These are phyloP conservation scores for Xylaria sp. DNA, from an alignment of 2,329 filamentous ascomycete species.

Conservation along the genomic window DNA sequence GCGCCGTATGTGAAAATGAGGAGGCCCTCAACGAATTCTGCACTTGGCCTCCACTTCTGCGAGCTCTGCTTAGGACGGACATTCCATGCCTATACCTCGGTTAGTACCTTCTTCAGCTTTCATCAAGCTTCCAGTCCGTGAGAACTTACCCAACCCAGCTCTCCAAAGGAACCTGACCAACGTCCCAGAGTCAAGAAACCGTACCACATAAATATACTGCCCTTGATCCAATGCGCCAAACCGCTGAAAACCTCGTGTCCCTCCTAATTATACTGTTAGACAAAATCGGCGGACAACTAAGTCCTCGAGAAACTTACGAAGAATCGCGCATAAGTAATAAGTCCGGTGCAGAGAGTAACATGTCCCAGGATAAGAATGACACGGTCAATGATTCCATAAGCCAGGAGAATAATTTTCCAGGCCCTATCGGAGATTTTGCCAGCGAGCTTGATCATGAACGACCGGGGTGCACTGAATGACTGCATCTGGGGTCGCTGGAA, in stretches of 20 bases:
- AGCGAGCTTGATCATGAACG: conserved; percentile 50
- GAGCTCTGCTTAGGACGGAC: conserved; percentile 57
- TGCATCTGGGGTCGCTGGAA: conserved; percentile 40
- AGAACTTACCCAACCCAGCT: conserved; percentile 71
- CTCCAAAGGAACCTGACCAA: conserved; percentile 84
- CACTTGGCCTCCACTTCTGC: conserved; percentile 66
- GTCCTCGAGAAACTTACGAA: conserved; percentile 56
- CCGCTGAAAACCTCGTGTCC: conserved; percentile 69
- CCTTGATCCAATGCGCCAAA: conserved; percentile 90
- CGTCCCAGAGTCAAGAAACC: conserved; percentile 81
- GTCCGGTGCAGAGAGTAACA: conserved; percentile 63
- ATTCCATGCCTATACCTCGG: conserved; percentile 66
- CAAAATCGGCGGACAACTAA: background rate
- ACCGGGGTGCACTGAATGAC: conserved; percentile 42
- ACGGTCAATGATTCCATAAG: conserved; percentile 68
- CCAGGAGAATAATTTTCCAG: conserved; percentile 52
- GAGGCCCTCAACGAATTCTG: conserved; percentile 84
- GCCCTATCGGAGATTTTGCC: conserved; percentile 51
- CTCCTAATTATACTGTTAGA: conserved; percentile 45
- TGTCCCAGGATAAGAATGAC: conserved; percentile 75
- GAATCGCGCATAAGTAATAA: conserved; percentile 73
- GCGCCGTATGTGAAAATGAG: conserved; percentile 86
- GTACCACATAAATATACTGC: conserved; percentile 91
- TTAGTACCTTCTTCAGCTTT: conserved; percentile 1
- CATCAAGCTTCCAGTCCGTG: conserved; percentile 12